These are phyloP conservation scores for Komagataella ulmi DNA, from an alignment of 805 yeast species.

Conservation along the genomic window DNA sequence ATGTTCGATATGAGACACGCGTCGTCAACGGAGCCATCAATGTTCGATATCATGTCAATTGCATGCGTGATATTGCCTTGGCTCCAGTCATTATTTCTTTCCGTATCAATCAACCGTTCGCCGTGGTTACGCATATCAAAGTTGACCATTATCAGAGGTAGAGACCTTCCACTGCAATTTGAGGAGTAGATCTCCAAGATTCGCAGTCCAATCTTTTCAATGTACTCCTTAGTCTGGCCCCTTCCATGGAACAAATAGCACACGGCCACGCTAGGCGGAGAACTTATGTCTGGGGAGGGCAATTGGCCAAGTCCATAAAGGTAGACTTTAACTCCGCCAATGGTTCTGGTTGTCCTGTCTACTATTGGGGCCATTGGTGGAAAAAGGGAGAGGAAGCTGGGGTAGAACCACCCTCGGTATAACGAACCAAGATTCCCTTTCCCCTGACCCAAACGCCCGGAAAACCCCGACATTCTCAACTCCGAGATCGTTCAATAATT, in stretches of 20 bases:
- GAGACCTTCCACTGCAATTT: background rate
- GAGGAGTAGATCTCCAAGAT: background rate
- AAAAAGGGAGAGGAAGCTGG: background rate
- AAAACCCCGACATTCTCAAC: background rate
- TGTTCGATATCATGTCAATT: conserved; percentile 30
- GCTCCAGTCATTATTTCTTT: conserved; percentile 29
- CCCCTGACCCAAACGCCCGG: background rate
- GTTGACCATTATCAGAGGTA: conserved; percentile 27
- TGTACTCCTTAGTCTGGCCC: background rate
- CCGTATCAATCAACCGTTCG: conserved; percentile 21
- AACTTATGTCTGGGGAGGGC: background rate
- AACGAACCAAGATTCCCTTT: background rate
- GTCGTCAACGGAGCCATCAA: conserved; percentile 35
- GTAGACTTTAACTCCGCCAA: background rate
- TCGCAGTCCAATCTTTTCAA: background rate
- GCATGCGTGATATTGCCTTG: conserved; percentile 37
- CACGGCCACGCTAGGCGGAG: background rate
- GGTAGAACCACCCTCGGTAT: background rate
- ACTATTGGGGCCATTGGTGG: background rate
- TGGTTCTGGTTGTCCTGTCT: background rate
- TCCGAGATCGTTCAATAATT: background rate
- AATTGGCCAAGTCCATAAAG: background rate
- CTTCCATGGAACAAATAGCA: background rate
- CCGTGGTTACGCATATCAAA: conserved; percentile 50
- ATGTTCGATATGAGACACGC: conserved; percentile 27